phyloP scores from a whole-genome alignment of 2,329 filamentous ascomycete species.

The Diplocarpon mali region DNA sequence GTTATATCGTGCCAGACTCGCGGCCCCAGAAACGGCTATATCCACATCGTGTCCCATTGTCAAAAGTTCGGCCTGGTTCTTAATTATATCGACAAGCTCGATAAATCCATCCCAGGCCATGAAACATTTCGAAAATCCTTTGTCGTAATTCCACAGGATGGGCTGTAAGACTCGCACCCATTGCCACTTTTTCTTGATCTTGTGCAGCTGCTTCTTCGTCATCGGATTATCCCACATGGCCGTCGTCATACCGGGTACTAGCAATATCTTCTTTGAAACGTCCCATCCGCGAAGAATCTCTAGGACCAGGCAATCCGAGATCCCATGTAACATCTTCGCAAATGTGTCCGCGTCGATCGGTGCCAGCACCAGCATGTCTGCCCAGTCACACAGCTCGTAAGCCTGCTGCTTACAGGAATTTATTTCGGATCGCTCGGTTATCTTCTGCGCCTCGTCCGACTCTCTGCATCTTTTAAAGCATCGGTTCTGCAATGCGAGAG shows the following conservation, averaged over 20 bases:
- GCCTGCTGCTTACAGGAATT: conserved; percentile 43
- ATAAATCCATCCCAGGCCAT: conserved; percentile 55
- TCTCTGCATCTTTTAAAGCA: conserved; percentile 26
- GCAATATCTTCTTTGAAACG: conserved; percentile 69
- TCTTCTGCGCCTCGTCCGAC: conserved; percentile 20
- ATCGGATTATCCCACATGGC: conserved; percentile 86
- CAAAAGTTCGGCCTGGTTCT: conserved; percentile 66
- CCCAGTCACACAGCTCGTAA: conserved; percentile 71
- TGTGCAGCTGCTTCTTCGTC: conserved; percentile 77
- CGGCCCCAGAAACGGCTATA: conserved; percentile 26
- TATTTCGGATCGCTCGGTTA: conserved; percentile 26
- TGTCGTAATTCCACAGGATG: conserved; percentile 70
- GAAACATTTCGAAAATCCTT: conserved; percentile 39
- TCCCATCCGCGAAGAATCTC: conserved; percentile 81
- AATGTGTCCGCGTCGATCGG: conserved; percentile 78
- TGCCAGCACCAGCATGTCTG: conserved; percentile 72
- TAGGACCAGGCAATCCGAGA: conserved; percentile 69
- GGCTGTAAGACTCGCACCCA: conserved; percentile 78
- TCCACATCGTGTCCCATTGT: conserved; percentile 60
- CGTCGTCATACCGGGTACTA: conserved; percentile 81
- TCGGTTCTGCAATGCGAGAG: conserved; percentile 47
- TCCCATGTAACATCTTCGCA: conserved; percentile 77
- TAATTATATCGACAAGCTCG: conserved; percentile 62
- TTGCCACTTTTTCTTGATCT: conserved; percentile 72
- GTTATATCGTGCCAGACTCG: conserved; percentile 34